phyloP scores from a whole-genome alignment of 2,329 filamentous ascomycete species.

The Xylariaceae sp. region DNA sequence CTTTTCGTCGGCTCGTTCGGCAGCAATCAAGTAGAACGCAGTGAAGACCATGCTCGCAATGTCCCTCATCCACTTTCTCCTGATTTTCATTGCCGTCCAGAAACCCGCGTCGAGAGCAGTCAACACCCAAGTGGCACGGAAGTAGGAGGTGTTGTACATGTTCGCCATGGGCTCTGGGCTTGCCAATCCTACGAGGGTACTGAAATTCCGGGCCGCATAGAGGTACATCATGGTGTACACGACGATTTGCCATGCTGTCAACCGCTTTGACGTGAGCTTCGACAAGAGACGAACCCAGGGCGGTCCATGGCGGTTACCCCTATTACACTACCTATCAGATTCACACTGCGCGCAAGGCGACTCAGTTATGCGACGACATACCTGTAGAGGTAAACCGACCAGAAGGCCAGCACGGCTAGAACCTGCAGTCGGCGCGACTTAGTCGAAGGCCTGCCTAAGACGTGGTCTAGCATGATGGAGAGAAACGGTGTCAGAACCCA shows the following conservation, averaged over 20 bases:
- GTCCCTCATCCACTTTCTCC: constrained; percentile 71
- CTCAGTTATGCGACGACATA: constrained; percentile 30
- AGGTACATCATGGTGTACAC: constrained; percentile 85
- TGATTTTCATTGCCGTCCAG: constrained; percentile 96
- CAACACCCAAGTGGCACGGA: constrained; percentile 92
- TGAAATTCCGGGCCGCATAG: constrained; percentile 89
- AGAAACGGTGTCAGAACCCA: neutral
- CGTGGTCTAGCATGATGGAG: constrained; percentile 68
- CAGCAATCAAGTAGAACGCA: constrained; percentile 84
- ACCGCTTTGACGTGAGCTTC: constrained; percentile 58
- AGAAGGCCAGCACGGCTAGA: constrained; percentile 83
- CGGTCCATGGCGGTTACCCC: constrained; percentile 85
- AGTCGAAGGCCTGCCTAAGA: constrained; percentile 82
- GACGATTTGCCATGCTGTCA: constrained; percentile 87
- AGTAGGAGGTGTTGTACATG: constrained; percentile 88
- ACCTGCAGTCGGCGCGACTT: constrained; percentile 92
- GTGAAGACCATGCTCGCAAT: constrained; percentile 79
- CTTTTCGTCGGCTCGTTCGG: constrained; percentile 94
- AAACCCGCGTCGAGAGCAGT: constrained; percentile 94
- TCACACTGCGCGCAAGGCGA: constrained; percentile 2
- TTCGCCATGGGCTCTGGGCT: constrained; percentile 91
- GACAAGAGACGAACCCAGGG: constrained; percentile 68
- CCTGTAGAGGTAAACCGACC: constrained; percentile 79
- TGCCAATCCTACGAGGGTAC: constrained; percentile 83
- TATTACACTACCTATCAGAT: constrained; percentile 34